Evolutionary conservation across 1,139 yeast species (phyloP).

Genomic region (Blastobotrys petasosporus): DNA sequence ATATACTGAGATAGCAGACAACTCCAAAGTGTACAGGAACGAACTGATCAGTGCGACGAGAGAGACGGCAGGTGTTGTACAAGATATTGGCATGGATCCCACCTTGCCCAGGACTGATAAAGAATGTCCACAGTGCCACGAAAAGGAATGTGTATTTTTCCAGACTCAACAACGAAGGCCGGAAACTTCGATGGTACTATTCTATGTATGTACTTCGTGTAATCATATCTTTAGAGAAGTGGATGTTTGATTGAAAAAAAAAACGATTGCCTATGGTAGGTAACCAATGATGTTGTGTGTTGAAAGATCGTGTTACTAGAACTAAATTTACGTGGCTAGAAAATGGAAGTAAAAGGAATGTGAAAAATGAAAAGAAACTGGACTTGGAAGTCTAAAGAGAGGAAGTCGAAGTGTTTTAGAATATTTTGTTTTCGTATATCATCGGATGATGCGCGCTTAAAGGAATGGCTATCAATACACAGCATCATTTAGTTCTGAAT

Average conservation of each 20-base stretch:
- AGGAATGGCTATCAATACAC: no score
- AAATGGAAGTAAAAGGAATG: no score
- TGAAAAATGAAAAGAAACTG: no score
- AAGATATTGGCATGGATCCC: conserved; percentile 93
- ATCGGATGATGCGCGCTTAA: no score
- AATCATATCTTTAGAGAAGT: conserved; percentile 51
- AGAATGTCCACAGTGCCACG: conserved; percentile 85
- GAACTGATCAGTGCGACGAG: conserved; percentile 81
- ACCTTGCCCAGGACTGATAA: conserved; percentile 88
- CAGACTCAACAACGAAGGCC: conserved; percentile 93
- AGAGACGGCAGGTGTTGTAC: conserved; percentile 97
- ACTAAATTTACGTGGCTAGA: no score
- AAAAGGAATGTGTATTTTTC: conserved; percentile 89
- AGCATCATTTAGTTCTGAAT: no score
- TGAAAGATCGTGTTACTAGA: no score
- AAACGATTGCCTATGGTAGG: no score
- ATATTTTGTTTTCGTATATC: no score
- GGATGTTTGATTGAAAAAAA: conserved; percentile 6
- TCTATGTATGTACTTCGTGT: conserved; percentile 86
- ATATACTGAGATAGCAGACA: conserved; percentile 86
- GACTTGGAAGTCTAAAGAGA: no score
- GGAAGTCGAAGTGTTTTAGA: no score
- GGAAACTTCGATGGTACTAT: conserved; percentile 87
- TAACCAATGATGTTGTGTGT: no score
- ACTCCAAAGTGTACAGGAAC: conserved; percentile 85